Base-by-base conservation (phyloP, 805 yeast species). In the Candida dajiaensis region DNA sequence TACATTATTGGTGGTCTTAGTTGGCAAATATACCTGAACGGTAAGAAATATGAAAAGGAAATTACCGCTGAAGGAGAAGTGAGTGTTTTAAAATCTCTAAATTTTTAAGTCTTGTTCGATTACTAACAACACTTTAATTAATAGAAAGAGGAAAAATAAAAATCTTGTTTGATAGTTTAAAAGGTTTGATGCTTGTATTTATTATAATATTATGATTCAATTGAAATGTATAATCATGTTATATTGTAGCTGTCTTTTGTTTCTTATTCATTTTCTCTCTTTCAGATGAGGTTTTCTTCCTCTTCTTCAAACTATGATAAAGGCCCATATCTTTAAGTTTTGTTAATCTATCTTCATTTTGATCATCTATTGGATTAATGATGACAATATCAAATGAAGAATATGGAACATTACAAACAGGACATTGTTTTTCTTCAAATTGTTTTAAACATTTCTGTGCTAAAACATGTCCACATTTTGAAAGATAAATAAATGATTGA, bases 1-100 rank as follows among this genome's bases (percentile, higher is more conserved):
- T 78, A 75, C 62, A 72, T 79, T 73, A 56, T 71, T 11, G 76
- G 73, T 26, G 81, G 80, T 47, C 69, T 79, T 41, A 70, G 70
- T 20, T 75, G 72, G 63, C 76, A 77, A 13, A 61, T 79, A 46
- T 78, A 76, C 62, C 68, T 64, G 53, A 78, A 77, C 41, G 80
- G 81, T 51, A 71, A 72, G 56, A 69, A 70, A 45, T 75, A 73
- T 46, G 81, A 77, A 58, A 64, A 67, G 43, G 69, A 58, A 46
- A 48, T 54, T 13, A 43, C 54, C 19, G 57, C 36, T 16, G 42
- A 40, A 37, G 38, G 29, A 10, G 36, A 31, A 13, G 36, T 33
- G 12, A 33, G 36, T 33, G 12, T 13, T 38, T 7, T 23, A 10
- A 33, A 3, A 31, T 1, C n/a, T 37, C 19, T 39, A 6, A n/a